These are phyloP conservation scores for Cordyceps tenuipes DNA, from an alignment of 2,329 filamentous ascomycete species.

Conservation along the genomic window DNA sequence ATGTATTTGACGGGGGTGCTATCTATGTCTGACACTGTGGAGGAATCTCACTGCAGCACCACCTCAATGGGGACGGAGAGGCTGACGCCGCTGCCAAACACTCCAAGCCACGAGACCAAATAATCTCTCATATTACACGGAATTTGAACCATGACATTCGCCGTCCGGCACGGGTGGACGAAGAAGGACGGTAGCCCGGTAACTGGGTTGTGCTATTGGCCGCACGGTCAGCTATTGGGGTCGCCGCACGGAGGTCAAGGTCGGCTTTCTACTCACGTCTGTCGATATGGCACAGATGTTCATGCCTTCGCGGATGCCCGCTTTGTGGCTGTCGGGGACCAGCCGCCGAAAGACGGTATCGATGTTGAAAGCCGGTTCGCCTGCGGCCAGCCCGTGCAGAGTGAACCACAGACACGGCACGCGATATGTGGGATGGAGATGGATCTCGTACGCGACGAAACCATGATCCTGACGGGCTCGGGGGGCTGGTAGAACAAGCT, in stretches of 20 bases:
- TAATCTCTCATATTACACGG: constrained; percentile 59
- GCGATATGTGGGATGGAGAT: constrained; percentile 66
- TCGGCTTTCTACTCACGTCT: constrained; percentile 50
- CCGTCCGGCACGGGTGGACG: constrained; percentile 85
- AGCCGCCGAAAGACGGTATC: constrained; percentile 64
- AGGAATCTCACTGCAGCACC: constrained; percentile 31
- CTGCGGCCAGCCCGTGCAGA: constrained; percentile 48
- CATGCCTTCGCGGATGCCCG: constrained; percentile 44
- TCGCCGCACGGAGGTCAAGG: constrained; percentile 2
- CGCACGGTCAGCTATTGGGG: not conserved
- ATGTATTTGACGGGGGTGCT: constrained; percentile 1
- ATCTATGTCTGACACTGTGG: not conserved
- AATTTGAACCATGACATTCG: constrained; percentile 66
- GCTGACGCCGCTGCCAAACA: constrained; percentile 73
- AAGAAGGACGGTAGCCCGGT: constrained; percentile 76
- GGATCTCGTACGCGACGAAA: constrained; percentile 62
- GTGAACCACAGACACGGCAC: constrained; percentile 71
- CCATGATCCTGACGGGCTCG: constrained; percentile 27
- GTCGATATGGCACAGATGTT: constrained; percentile 69
- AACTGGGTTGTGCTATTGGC: constrained; percentile 67
- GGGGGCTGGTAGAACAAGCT: constrained; percentile 34
- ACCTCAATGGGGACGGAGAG: constrained; percentile 68
- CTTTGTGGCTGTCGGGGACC: constrained; percentile 58
- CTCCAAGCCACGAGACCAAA: constrained; percentile 80
- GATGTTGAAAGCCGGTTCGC: constrained; percentile 51